Evolutionary conservation across 495 filamentous ascomycete genomes (phyloP).

Genomic region (Tuber calosporum): DNA sequence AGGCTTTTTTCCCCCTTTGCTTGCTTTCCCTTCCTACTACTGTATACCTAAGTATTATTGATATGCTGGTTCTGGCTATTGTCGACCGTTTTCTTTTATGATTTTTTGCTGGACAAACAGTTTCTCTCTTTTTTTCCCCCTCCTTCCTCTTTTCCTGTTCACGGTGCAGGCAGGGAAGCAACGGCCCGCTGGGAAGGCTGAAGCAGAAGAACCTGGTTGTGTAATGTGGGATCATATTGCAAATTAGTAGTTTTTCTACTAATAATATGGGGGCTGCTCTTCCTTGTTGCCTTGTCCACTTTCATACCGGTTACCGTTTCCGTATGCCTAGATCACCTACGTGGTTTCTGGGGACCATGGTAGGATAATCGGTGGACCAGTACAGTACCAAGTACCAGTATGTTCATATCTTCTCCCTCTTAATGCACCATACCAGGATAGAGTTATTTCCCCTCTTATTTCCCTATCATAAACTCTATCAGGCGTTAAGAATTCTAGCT

Average conservation of each 20-base stretch:
- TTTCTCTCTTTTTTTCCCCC: background rate
- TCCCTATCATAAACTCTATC: background rate
- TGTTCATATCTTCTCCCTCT: background rate
- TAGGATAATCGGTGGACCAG: background rate
- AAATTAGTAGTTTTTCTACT: background rate
- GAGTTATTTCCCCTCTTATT: background rate
- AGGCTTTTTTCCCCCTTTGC: slow-evolving; percentile 26
- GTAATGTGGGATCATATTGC: background rate
- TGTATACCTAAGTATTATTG: too few relatives aligned
- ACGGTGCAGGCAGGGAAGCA: background rate
- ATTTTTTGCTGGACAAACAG: background rate
- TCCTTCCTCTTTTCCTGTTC: background rate
- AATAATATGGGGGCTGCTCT: background rate
- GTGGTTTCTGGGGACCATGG: background rate
- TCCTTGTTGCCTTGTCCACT: background rate
- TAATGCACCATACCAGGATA: background rate
- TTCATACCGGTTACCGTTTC: too few relatives aligned
- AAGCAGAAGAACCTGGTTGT: slow-evolving; percentile 13
- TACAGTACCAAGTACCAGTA: too few relatives aligned
- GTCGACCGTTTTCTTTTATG: background rate
- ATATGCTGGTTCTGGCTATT: background rate
- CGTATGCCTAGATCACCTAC: background rate
- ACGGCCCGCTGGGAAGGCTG: slow-evolving; percentile 25
- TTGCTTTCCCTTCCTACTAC: background rate
- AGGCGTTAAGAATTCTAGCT: background rate